phyloP scores from a whole-genome alignment of 164 flowering plant species.

The Dillenia turbinata region DNA sequence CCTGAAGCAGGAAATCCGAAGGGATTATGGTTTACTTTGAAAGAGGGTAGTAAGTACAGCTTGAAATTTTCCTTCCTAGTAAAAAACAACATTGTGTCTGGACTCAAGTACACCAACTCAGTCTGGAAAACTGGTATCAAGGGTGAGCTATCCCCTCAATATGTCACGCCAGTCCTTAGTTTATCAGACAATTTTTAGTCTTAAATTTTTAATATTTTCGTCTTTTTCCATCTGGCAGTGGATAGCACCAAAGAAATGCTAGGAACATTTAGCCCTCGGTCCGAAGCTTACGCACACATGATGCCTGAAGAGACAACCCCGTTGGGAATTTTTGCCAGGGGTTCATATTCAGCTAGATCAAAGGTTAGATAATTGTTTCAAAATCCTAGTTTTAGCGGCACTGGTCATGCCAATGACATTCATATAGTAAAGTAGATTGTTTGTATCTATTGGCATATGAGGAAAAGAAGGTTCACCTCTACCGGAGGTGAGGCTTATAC shows the following conservation, averaged over 20 bases:
- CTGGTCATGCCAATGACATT: too few species aligned
- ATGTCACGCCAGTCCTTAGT: too few species aligned
- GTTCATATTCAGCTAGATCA: constrained; percentile 24
- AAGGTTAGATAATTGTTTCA: constrained; percentile 5
- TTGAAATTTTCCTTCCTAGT: constrained; percentile 8
- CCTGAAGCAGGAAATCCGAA: constrained; percentile 8
- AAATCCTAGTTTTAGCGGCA: neutral
- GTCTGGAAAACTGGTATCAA: constrained; percentile 7
- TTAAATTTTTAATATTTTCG: too few species aligned
- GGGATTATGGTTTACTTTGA: constrained; percentile 10
- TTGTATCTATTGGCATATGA: too few species aligned
- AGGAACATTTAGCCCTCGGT: constrained; percentile 27
- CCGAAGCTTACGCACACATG: constrained; percentile 20
- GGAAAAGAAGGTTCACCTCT: too few species aligned
- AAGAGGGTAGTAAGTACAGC: constrained; percentile 9
- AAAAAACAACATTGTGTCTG: constrained; percentile 13
- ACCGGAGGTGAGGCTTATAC: too few species aligned
- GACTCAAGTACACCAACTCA: constrained; percentile 7
- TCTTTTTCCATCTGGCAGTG: constrained; percentile 5
- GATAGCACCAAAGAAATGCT: constrained; percentile 26
- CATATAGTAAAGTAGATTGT: too few species aligned
- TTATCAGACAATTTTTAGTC: too few species aligned
- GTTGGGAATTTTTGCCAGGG: constrained; percentile 23
- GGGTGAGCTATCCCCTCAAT: neutral
- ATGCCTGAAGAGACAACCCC: constrained; percentile 27